Conservation (phyloP, 148 eudicot species). For the Gaultheria prostrata region DNA sequence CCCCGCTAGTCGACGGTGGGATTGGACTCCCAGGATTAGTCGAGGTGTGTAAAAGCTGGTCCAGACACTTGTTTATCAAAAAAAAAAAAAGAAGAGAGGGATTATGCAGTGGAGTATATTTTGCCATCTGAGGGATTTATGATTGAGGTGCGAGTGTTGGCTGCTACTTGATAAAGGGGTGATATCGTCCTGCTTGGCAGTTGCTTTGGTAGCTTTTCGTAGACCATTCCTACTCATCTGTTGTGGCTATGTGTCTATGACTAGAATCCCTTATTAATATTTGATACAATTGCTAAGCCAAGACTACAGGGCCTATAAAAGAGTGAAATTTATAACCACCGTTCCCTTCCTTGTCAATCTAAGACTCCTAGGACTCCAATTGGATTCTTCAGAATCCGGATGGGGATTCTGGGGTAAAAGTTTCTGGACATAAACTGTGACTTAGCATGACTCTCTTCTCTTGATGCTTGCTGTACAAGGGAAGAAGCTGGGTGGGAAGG, state of each 20-base stretch:
- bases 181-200: background rate
- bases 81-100: background rate
- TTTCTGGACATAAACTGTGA: background rate
- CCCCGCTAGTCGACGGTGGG: too few species aligned
- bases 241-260: background rate
- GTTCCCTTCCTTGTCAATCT: background rate
- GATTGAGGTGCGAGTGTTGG: background rate
- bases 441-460: background rate
- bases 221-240: background rate
- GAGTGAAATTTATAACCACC: background rate
- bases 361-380: background rate
- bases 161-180: background rate
- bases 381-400: background rate
- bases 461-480: background rate
- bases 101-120: background rate
- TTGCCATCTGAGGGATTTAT: background rate
- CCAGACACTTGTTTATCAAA: too few species aligned
- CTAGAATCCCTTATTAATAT: background rate
- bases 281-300: background rate
- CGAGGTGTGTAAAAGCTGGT: too few species aligned
- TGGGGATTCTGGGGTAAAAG: background rate
- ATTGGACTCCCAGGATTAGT: too few species aligned
- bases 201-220: conserved; percentile 3
- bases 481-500: background rate
- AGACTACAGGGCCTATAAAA: background rate